A percentile compares a stretch with the other conserved stretches of the same genome.
Conservation (phyloP, 2,329 filamentous ascomycete species). For the Cytospora mali region DNA sequence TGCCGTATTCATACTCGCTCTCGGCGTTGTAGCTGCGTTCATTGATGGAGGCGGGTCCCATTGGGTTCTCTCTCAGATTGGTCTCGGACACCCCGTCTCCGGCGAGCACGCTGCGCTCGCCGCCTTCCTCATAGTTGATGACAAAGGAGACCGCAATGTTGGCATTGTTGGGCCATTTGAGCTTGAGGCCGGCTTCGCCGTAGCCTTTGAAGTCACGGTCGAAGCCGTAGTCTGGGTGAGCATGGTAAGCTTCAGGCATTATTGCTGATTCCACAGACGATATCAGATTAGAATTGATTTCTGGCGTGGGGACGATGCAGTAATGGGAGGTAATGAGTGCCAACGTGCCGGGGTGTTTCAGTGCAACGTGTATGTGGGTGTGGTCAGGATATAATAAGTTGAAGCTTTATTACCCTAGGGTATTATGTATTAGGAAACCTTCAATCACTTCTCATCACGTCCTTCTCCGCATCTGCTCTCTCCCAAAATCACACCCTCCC, state of each 20-base stretch:
- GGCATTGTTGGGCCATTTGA: conserved; percentile 45
- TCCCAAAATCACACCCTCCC: neutral
- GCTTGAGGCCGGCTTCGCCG: conserved; percentile 42
- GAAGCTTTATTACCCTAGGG: neutral
- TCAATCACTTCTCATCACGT: neutral
- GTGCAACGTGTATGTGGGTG: neutral
- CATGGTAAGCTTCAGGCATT: conserved; percentile 16
- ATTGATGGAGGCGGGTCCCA: conserved; percentile 39
- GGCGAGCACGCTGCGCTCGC: conserved; percentile 41
- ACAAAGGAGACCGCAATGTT: conserved; percentile 50
- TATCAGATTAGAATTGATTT: neutral
- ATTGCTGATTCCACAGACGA: neutral
- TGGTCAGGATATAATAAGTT: neutral
- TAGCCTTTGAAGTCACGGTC: conserved; percentile 43
- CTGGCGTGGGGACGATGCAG: no score
- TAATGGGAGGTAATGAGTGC: no score
- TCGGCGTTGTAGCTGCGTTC: conserved; percentile 51
- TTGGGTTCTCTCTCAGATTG: conserved; percentile 44
- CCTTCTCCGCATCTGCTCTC: neutral
- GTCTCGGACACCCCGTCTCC: conserved; percentile 44
- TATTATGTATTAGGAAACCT: neutral
- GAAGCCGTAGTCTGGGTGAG: conserved; percentile 36
- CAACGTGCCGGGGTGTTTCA: no score
- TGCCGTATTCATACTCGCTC: conserved; percentile 55
- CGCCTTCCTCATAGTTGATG: conserved; percentile 49